Percentiles rank a stretch among this genome's conserved stretches.
Conservation (phyloP, 2,329 filamentous ascomycete species). For the Blastomyces parvus region DNA sequence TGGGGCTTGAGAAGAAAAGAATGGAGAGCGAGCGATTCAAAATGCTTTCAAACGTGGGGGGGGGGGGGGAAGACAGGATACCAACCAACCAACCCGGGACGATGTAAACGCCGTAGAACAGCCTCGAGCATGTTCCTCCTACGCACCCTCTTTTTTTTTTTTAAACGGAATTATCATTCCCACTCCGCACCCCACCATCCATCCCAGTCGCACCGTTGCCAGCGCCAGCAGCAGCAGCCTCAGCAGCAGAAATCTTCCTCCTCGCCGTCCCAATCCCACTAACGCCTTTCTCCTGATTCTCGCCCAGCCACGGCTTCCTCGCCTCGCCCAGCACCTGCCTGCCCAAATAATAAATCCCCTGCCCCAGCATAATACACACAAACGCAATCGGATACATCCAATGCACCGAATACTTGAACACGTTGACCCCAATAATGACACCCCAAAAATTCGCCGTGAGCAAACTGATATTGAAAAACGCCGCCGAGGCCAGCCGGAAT, state of each 20-base stretch:
- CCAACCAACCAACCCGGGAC: too few species aligned
- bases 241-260: conserved; percentile 50
- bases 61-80: too few species aligned
- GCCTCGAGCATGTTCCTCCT: not conserved
- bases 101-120: not conserved
- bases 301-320: conserved; percentile 89
- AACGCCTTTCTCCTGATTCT: conserved; percentile 71
- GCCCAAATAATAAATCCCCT: conserved; percentile 78
- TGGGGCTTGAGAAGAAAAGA: too few species aligned
- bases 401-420: conserved; percentile 72
- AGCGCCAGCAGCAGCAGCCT: too few species aligned
- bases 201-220: conserved; percentile 5
- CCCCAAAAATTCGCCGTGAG: conserved; percentile 97
- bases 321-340: conserved; percentile 76
- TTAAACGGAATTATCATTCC: conserved; percentile 13
- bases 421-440: conserved; percentile 78
- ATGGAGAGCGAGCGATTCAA: too few species aligned
- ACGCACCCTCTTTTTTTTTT: too few species aligned
- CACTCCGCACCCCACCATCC: not conserved
- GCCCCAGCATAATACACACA: conserved; percentile 76
- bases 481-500: conserved; percentile 79
- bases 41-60: too few species aligned
- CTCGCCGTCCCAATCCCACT: conserved; percentile 78
- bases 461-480: conserved; percentile 93
- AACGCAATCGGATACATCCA: conserved; percentile 95